phyloP scores from a whole-genome alignment of 345 rosid species.

The Citrus reticulata region DNA sequence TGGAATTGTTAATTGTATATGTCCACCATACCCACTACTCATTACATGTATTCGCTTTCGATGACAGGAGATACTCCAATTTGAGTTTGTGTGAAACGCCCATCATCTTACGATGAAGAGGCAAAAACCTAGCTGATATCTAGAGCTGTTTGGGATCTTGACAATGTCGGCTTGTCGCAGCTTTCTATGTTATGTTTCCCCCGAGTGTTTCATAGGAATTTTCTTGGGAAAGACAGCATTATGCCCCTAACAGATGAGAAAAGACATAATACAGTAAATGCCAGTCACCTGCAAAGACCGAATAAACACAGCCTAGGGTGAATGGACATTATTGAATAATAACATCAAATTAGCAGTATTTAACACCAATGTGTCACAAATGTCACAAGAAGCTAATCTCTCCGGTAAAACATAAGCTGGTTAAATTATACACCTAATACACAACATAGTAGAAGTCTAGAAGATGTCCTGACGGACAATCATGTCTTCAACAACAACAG shows the following conservation, averaged over 20 bases:
- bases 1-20: background rate
- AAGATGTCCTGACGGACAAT: slow-evolving; percentile 26
- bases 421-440: slow-evolving; percentile 29
- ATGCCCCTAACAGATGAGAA: background rate
- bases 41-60: background rate
- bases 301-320: background rate
- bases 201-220: background rate
- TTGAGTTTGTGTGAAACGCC: background rate
- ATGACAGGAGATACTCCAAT: background rate
- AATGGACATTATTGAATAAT: background rate
- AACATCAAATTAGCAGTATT: slow-evolving; percentile 14
- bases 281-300: background rate
- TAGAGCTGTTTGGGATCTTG: background rate
- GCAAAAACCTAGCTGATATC: background rate
- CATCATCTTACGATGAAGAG: background rate
- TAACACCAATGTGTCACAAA: slow-evolving; percentile 15
- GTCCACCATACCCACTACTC: background rate
- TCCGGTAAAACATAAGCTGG: slow-evolving; percentile 14
- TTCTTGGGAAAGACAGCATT: background rate
- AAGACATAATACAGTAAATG: background rate
- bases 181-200: background rate
- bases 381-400: background rate
- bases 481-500: slow-evolving; percentile 19
- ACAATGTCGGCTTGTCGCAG: background rate
- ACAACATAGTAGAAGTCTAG: slow-evolving; percentile 12